Evolutionary conservation across 1,284 basidiomycete genomes (phyloP), one percentile per base, ranked within the genome.

Genomic region (Papiliotrema fonsecae): DNA sequence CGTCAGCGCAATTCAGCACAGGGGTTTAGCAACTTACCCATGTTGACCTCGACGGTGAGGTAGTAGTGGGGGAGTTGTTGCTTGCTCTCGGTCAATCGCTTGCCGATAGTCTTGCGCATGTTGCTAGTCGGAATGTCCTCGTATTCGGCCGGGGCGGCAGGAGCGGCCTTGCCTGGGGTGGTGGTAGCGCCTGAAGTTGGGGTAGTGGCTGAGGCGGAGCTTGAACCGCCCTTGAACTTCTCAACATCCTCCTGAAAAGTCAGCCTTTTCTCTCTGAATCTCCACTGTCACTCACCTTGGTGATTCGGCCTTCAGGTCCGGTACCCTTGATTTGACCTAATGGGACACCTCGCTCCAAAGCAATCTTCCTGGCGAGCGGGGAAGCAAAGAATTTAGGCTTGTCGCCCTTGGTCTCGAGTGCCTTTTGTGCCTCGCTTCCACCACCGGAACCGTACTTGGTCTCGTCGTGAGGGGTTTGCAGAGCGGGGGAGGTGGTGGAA

Each of bases 1-100:
- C 22, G 2, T 45, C n/a, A 27, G 21, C 18, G 21, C 25, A n/a
- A 6, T 14, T 19, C n/a, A 19, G 1, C 32, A 30, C 28, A 37
- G 25, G 18, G 6, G 31, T 18, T 19, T 5, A 32, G 31, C 27
- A 11, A 63, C 67, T 62, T 52, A 70, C 91, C 92, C 92, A 98
- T 97, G 77, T 90, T 87, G 73, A 98, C 81, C 68, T 97, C 90
- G 47, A 89, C 81, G 13, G 94, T 97, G 62, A 98, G 76, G 77
- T 97, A 98, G 78, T 96, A 99, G 75, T 97, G 93, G n/a, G 96
- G 96, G 22, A 92, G 72, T 59, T 90, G 85, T 72, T 88, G 85
- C 77, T 97, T 98, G 58, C 87, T 89, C 77, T 97, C 89, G 3
- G 86, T 83, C 59, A 99, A 82, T 60, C 96, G 88, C 47, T 81